Percentiles rank a stretch among this genome's conserved stretches.
Conservation (phyloP, 441 rosid species). For the Adansonia madagascariensis region DNA sequence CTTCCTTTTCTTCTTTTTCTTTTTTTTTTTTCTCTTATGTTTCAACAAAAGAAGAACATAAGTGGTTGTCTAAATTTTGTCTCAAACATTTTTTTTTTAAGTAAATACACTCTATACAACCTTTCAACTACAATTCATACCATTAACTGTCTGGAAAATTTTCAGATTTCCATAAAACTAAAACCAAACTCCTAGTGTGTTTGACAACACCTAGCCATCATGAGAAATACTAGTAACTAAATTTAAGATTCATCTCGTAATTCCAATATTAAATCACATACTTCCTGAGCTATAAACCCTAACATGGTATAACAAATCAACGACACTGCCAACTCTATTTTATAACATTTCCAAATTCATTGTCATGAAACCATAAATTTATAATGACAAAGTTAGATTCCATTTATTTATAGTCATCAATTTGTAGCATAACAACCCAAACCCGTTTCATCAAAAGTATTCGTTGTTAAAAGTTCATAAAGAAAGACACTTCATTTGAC, state of each 20-base stretch:
- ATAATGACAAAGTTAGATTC: not conserved
- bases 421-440: not conserved
- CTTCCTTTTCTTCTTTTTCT: not conserved
- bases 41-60: no score
- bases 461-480: not conserved
- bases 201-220: not conserved
- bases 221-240: not conserved
- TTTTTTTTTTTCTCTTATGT: no score
- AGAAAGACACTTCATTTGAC: not conserved
- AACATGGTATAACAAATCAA: not conserved
- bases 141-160: not conserved
- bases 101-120: not conserved
- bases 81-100: not conserved
- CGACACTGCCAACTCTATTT: not conserved
- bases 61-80: not conserved
- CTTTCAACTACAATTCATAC: not conserved
- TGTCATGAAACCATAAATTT: slow-evolving; percentile 13
- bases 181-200: not conserved
- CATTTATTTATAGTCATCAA: not conserved
- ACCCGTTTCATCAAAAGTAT: not conserved
- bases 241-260: not conserved
- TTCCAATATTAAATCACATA: not conserved
- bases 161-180: not conserved
- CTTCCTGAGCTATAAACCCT: not conserved
- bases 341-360: not conserved